Conservation (phyloP, 2,329 filamentous ascomycete genomes). For the Ophiosphaerella narmari region DNA sequence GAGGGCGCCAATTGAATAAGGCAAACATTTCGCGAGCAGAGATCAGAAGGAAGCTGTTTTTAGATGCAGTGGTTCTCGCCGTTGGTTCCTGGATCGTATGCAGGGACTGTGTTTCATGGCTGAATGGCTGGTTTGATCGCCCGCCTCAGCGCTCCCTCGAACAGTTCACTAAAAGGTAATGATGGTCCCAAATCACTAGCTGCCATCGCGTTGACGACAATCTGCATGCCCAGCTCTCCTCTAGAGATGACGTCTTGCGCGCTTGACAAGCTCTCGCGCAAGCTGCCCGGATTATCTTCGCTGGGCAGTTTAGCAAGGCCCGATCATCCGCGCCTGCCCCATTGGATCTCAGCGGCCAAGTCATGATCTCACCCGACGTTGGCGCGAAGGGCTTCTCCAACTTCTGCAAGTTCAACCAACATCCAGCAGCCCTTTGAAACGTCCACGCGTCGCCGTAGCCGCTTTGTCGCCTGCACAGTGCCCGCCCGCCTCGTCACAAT, state of each 20-base stretch:
- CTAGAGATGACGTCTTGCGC: constrained; percentile 14
- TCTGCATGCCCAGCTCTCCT: background rate
- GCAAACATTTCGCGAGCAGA: constrained; percentile 17
- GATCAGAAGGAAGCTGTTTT: constrained; percentile 21
- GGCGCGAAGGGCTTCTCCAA: constrained; percentile 10
- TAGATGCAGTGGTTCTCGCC: constrained; percentile 21
- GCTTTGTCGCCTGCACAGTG: constrained; percentile 16
- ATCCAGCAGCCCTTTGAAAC: constrained; percentile 22
- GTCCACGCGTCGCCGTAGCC: constrained; percentile 20
- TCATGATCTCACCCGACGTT: constrained; percentile 21
- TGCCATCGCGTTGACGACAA: too few species aligned
- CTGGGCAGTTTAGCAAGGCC: constrained; percentile 12
- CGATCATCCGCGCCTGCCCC: constrained; percentile 14
- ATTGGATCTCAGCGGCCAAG: constrained; percentile 22
- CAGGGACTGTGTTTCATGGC: constrained; percentile 26
- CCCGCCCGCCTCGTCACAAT: constrained; percentile 23
- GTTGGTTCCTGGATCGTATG: constrained; percentile 34
- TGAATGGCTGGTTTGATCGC: constrained; percentile 15
- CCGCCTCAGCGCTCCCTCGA: constrained; percentile 5
- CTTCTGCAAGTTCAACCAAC: constrained; percentile 12
- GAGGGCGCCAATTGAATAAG: constrained; percentile 8
- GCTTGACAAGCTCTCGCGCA: constrained; percentile 5
- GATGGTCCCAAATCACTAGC: background rate
- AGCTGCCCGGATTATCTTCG: constrained; percentile 12
- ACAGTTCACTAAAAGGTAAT: background rate